Conservation (phyloP, 768 basidiomycete species). For the Amanita polypyramis region DNA sequence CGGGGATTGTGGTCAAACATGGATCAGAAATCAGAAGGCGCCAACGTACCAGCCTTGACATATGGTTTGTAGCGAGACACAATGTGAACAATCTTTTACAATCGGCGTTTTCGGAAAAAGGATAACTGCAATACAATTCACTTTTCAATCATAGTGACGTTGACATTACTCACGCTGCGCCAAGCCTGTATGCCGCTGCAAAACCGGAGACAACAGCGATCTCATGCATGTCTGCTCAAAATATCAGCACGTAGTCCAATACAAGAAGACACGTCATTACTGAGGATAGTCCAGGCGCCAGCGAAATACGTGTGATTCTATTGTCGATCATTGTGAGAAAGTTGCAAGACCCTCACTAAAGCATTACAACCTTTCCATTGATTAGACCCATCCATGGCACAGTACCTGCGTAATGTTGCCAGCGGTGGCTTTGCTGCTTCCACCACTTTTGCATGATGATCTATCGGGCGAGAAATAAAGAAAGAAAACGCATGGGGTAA, state of each 20-base stretch:
- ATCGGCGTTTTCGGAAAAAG: conserved; percentile 21
- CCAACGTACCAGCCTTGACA: conserved; percentile 9
- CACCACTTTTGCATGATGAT: conserved; percentile 37
- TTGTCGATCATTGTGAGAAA: neutral
- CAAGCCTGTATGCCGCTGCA: conserved; percentile 26
- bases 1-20: neutral
- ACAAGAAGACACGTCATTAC: conserved; percentile 11
- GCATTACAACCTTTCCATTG: conserved; percentile 21
- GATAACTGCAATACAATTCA: conserved; percentile 14
- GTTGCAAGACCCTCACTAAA: neutral
- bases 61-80: conserved; percentile 18
- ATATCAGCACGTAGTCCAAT: neutral
- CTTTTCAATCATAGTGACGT: no score
- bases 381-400: conserved; percentile 29
- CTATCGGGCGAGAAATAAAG: conserved; percentile 5
- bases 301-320: conserved; percentile 24
- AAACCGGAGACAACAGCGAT: conserved; percentile 29
- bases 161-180: conserved; percentile 19
- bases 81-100: conserved; percentile 20
- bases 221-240: conserved; percentile 24
- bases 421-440: conserved; percentile 43
- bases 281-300: conserved; percentile 27
- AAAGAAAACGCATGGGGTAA: neutral
- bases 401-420: conserved; percentile 31
- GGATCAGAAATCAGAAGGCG: neutral